Base-by-base conservation (phyloP, 2,329 filamentous ascomycete genomes). In the Ceratocystis albifundus region DNA sequence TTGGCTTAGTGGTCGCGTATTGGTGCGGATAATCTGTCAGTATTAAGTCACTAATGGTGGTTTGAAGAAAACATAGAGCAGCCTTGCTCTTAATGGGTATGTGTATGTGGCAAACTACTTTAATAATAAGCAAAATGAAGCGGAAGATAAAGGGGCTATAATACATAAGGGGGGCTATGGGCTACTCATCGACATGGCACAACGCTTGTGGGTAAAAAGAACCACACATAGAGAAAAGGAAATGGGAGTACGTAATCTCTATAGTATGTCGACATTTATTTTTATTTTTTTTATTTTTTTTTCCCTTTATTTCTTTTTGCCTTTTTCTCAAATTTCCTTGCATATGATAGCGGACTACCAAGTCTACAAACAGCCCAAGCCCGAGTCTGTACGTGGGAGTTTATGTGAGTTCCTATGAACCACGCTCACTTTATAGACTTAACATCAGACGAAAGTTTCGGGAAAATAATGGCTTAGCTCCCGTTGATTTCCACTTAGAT, bases 391-490 rank as follows among this genome's bases (percentile, higher is more conserved):
- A 36, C 32, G 32, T 8, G 32, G 32, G 32, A 12, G 30, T n/a
- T 46, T 8, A 17, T 20, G 45, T 22, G 48, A n/a, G 32, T 3
- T 10, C 8, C 15, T 48, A 25, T 25, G 20, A 53, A 25, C 20
- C 20, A 53, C 32, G 48, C 17, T 12, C n/a, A 59, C 2, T 32
- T 32, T 59, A 12, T 32, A 59, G 12, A 17, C 25, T 32, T n/a
- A 32, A 59, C 53, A 59, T 59, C 22, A 59, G 53, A 59, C 53
- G 53, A 59, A 59, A 59, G 25, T 32, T 59, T 59, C 53, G 53
- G 53, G 17, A 59, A 59, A 59, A 59, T 59, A 59, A 59, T 30
- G 53, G 6, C 7, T 32, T 32, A 32, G 53, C 32, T 59, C 53
- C 53, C 53, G 22, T 59, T 36, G 53, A 59, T 59, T 59, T 59